Evolutionary conservation across 495 filamentous ascomycete genomes (phyloP), one percentile per base, ranked within the genome.

Genomic region (Aspergillus affinis): DNA sequence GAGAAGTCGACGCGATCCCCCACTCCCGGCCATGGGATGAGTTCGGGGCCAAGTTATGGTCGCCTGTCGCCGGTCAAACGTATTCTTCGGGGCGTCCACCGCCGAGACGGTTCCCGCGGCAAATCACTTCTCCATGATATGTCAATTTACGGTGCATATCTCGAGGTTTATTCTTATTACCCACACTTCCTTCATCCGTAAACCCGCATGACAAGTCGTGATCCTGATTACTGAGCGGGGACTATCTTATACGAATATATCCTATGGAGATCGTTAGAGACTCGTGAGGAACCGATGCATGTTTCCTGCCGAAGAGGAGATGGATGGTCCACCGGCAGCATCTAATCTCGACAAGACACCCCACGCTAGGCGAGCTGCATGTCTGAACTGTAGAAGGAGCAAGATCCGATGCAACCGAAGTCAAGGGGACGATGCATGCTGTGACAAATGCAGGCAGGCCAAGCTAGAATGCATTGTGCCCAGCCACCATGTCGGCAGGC

Each of bases 401-500:
- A 90, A 90, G 70, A 82, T 88, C 61, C 82, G 85, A 65, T 89
- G 87, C 74, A 78, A 84, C 54, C 75, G 86, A 54, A 69, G 75
- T 53, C 59, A 69, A 23, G 68, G 78, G 55, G 75, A 82, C 54
- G 62, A 82, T 55, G 62, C 73, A 23, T 75, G 73, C 17, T 90
- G 87, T 63, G 84, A 86, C 47, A 86, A 84, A 66, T 91, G 88
- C 68, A 76, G 73, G 50, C 82, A 85, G 59, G 70, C 79, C 19
- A 72, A 78, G 36, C 70, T 77, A 2, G 82, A 89, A 48, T 90
- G 88, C 67, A 74, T 87, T 10, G 82, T 88, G 10, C 87, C 87
- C 3, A 83, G 81, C 45, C 87, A 89, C 69, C 86, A 87, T 51
- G 79, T 90, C 10, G 88, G 88, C 9, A 76, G 88, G 57, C 86